Conservation (phyloP, 306 rosid species). For the Vicia villosa region DNA sequence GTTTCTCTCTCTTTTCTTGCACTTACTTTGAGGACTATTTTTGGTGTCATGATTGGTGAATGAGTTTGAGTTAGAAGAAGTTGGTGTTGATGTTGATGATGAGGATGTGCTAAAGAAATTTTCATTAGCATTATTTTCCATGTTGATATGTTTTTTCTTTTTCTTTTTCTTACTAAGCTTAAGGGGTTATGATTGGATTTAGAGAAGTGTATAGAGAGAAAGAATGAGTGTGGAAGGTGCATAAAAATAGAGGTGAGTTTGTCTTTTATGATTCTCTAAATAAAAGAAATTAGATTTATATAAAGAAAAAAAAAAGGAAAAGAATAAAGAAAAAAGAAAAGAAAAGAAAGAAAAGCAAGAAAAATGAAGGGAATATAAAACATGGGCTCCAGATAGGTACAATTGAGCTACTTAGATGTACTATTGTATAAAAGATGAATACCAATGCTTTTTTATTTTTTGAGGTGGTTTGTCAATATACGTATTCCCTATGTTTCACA, state of each 20-base stretch:
- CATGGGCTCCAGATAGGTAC: slow-evolving; percentile 54
- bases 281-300: slow-evolving; percentile 35
- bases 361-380: slow-evolving; percentile 37
- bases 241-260: slow-evolving; percentile 40
- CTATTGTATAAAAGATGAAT: slow-evolving; percentile 9
- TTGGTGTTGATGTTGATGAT: too few species aligned
- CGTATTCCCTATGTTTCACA: slow-evolving; percentile 26
- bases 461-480: background rate
- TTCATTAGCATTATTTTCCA: slow-evolving; percentile 59
- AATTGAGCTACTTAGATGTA: slow-evolving; percentile 46
- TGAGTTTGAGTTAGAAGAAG: slow-evolving; percentile 23
- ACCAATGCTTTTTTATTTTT: background rate
- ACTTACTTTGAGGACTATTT: slow-evolving; percentile 23
- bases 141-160: too few species aligned
- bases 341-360: slow-evolving; percentile 27
- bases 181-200: slow-evolving; percentile 21
- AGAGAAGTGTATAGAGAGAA: slow-evolving; percentile 38
- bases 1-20: slow-evolving; percentile 48
- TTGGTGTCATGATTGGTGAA: slow-evolving; percentile 25
- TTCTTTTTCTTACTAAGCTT: too few species aligned
- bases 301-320: slow-evolving; percentile 36
- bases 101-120: slow-evolving; percentile 37
- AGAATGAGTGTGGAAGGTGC: slow-evolving; percentile 38
- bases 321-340: slow-evolving; percentile 31
- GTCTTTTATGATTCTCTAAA: slow-evolving; percentile 49